phyloP scores from a whole-genome alignment of 164 flowering plant genomes.

The Chloranthus sessilifolius region DNA sequence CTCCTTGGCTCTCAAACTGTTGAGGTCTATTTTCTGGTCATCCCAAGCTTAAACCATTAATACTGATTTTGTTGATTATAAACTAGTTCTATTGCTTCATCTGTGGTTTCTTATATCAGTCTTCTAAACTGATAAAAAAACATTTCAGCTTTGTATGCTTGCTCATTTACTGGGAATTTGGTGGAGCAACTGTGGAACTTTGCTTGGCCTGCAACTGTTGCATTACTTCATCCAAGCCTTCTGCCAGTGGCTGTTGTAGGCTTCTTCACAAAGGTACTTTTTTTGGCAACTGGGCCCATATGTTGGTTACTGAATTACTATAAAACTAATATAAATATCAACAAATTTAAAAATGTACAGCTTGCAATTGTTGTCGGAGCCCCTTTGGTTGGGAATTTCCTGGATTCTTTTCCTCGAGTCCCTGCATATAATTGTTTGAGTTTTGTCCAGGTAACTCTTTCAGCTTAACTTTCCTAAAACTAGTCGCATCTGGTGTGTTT shows the following conservation, averaged over 20 bases:
- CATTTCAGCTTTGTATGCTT: slow-evolving; percentile 74
- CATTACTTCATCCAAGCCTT: slow-evolving; percentile 91
- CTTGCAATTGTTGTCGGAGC: slow-evolving; percentile 77
- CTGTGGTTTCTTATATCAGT: neutral
- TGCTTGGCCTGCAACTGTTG: slow-evolving; percentile 97
- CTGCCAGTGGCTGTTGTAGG: slow-evolving; percentile 92
- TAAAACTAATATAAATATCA: neutral
- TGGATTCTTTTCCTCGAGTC: slow-evolving; percentile 88
- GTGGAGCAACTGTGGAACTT: slow-evolving; percentile 98
- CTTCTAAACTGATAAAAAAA: neutral
- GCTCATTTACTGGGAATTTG: slow-evolving; percentile 72
- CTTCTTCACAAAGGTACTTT: slow-evolving; percentile 70
- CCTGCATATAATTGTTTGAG: slow-evolving; percentile 72
- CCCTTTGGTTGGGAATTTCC: slow-evolving; percentile 79
- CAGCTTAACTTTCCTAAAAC: neutral
- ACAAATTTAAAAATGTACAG: slow-evolving; percentile 32
- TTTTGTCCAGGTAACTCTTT: slow-evolving; percentile 58
- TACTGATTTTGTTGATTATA: too few relatives aligned
- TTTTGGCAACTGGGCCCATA: neutral
- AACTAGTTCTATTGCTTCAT: too few relatives aligned
- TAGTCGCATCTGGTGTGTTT: neutral
- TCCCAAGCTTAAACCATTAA: too few relatives aligned
- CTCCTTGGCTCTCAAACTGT: too few relatives aligned
- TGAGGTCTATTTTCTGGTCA: too few relatives aligned
- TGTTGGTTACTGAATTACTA: neutral